Base-by-base conservation (phyloP, 805 yeast species). In the Scheffersomyces lignosus region DNA sequence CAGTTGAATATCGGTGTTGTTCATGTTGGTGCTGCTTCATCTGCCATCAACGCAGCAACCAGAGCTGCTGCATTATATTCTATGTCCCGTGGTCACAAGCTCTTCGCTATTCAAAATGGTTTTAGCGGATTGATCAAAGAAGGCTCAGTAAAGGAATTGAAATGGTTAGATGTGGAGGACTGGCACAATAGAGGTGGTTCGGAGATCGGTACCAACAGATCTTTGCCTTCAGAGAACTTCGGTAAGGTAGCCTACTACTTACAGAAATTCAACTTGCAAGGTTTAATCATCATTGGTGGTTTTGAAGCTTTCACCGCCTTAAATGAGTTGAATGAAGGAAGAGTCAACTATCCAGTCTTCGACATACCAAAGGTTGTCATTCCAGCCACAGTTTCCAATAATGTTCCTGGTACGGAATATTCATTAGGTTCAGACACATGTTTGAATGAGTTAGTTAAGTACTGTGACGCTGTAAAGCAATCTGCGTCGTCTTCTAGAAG, bases 401-500 rank as follows among this genome's bases (percentile, higher is more conserved):
- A 83, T 51, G 90, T 83, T 39, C 91, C 91, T 29, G 91, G 90
- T 43, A 80, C 89, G 3, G 89, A 84, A 60, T 83, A 82, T 58
- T 82, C 89, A 0, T 58, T 83, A 36, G 91, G 91, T 34, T 66
- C 83, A 29, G 90, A 84, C 53, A 83, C 91, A 4, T 82, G 90
- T 61, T 65, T 83, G 56, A 84, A 83, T 57, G 72, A 81, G 27
- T 66, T 83, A 54, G 78, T 82, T 59, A 72, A 78, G 38, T 83
- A 84, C 60, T 83, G 89, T 70, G 91, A 83, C 55, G 78, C 81
- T n/a, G 78, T 84, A 33, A 82, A 83, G 51, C 90, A 85, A 60
- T 75, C 83, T 23, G 93, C 95, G 8, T 75, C 87, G 12, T 83
- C 90, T 13, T 77, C 89, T 1, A 74, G 91, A 71, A 77, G 84